Evolutionary conservation across 495 filamentous ascomycete species (phyloP).

Genomic region (Gamarada debralockiae): DNA sequence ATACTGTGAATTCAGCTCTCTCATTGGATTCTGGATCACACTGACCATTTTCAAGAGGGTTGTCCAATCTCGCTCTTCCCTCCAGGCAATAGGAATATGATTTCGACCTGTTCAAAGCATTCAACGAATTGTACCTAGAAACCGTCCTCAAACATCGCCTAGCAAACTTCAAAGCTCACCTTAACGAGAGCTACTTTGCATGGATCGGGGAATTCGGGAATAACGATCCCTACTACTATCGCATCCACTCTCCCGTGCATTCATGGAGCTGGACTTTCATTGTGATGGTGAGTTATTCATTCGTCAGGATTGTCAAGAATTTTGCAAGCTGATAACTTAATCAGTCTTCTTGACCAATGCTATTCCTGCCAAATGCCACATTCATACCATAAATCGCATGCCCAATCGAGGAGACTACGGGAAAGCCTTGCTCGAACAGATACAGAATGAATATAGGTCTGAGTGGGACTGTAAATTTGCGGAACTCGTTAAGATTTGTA

Average conservation of each 20-base stretch:
- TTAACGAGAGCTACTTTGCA: slow-evolving; percentile 65
- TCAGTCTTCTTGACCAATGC: slow-evolving; percentile 68
- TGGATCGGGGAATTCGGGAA: slow-evolving; percentile 70
- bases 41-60: slow-evolving; percentile 40
- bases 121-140: slow-evolving; percentile 59
- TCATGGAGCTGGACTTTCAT: slow-evolving; percentile 77
- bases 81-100: slow-evolving; percentile 47
- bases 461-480: too few relatives aligned
- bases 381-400: slow-evolving; percentile 65
- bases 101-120: slow-evolving; percentile 52
- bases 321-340: too few relatives aligned
- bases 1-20: slow-evolving; percentile 37
- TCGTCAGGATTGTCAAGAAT: not conserved
- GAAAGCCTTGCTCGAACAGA: slow-evolving; percentile 37
- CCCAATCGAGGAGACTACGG: slow-evolving; percentile 78
- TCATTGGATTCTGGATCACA: not conserved
- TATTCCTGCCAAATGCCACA: slow-evolving; percentile 71
- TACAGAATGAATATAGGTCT: too few relatives aligned
- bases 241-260: slow-evolving; percentile 70
- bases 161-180: slow-evolving; percentile 43
- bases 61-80: slow-evolving; percentile 43
- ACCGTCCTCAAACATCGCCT: slow-evolving; percentile 47
- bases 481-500: too few relatives aligned
- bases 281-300: slow-evolving; percentile 42
- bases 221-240: slow-evolving; percentile 69